phyloP scores from a whole-genome alignment of 768 basidiomycete species.

The Chalciporus chontae region DNA sequence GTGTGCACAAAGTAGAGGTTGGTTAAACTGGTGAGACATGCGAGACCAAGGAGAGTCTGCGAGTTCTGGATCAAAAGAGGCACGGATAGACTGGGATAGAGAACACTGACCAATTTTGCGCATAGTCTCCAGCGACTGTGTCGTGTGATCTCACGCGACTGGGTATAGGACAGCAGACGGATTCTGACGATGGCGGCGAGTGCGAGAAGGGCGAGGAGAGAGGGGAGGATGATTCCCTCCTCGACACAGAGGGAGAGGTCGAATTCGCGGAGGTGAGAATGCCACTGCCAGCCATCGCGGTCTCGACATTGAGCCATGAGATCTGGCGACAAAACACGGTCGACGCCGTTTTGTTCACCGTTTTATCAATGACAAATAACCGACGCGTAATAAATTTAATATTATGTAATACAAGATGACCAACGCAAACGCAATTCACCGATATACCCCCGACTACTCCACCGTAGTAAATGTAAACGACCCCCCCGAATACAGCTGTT shows the following conservation, averaged over 20 bases:
- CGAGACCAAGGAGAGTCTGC: slow-evolving; percentile 47
- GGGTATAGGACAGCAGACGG: slow-evolving; percentile 25
- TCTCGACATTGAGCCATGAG: slow-evolving; percentile 52
- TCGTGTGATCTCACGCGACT: slow-evolving; percentile 34
- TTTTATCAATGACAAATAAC: neutral
- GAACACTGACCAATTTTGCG: slow-evolving; percentile 60
- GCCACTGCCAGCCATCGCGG: slow-evolving; percentile 60
- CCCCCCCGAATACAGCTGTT: slow-evolving; percentile 10
- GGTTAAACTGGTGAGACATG: slow-evolving; percentile 44
- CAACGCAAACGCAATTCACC: no score
- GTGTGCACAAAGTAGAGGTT: slow-evolving; percentile 40
- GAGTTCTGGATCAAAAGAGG: neutral
- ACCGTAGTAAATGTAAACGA: slow-evolving; percentile 12
- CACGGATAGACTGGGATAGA: slow-evolving; percentile 1
- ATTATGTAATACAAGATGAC: no score
- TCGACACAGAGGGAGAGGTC: slow-evolving; percentile 83
- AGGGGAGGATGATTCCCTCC: slow-evolving; percentile 61
- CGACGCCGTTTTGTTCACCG: neutral
- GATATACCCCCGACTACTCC: no score
- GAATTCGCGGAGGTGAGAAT: slow-evolving; percentile 60
- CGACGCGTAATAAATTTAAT: no score
- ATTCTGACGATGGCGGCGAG: slow-evolving; percentile 41
- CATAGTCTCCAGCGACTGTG: slow-evolving; percentile 51
- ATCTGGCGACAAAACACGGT: neutral
- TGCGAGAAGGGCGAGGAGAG: slow-evolving; percentile 45